Evolutionary conservation across 768 basidiomycete genomes (phyloP).

Genomic region (Kwoniella pini): DNA sequence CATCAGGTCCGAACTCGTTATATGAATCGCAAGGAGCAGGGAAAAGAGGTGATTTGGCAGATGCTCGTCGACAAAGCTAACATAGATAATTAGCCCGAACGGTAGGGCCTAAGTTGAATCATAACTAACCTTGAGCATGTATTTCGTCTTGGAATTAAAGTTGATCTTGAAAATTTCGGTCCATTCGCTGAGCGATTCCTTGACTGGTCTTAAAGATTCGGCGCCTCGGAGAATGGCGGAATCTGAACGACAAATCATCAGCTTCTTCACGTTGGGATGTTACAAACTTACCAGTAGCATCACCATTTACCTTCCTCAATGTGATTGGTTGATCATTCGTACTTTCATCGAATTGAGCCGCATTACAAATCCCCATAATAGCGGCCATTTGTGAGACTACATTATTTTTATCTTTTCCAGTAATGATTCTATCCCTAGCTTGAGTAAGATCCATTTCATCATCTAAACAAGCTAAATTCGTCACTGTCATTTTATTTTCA

Average conservation of each 20-base stretch:
- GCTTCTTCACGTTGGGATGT: background rate
- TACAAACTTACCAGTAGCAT: conserved; percentile 58
- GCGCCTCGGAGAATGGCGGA: conserved; percentile 63
- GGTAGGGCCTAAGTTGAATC: background rate
- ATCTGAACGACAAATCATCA: conserved; percentile 44
- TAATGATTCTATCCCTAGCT: conserved; percentile 37
- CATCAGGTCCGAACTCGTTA: conserved; percentile 32
- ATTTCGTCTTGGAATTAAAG: conserved; percentile 62
- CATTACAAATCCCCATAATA: conserved; percentile 61
- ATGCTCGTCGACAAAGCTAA: conserved; percentile 10
- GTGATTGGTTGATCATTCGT: conserved; percentile 48
- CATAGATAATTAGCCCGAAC: background rate
- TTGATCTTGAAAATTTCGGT: conserved; percentile 44
- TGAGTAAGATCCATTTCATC: conserved; percentile 29
- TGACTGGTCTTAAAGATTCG: conserved; percentile 36
- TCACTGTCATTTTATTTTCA: conserved; percentile 64
- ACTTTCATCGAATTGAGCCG: conserved; percentile 58
- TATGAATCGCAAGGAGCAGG: conserved; percentile 47
- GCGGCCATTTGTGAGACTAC: conserved; percentile 44
- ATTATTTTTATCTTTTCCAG: conserved; percentile 5
- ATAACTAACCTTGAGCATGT: conserved; percentile 59
- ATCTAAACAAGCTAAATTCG: conserved; percentile 58
- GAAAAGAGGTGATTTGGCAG: conserved; percentile 12
- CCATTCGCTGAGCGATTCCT: conserved; percentile 51
- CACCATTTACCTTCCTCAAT: conserved; percentile 57